Evolutionary conservation across 2,329 filamentous ascomycete species (phyloP).

Genomic region (Aspergillus thermomutatus): DNA sequence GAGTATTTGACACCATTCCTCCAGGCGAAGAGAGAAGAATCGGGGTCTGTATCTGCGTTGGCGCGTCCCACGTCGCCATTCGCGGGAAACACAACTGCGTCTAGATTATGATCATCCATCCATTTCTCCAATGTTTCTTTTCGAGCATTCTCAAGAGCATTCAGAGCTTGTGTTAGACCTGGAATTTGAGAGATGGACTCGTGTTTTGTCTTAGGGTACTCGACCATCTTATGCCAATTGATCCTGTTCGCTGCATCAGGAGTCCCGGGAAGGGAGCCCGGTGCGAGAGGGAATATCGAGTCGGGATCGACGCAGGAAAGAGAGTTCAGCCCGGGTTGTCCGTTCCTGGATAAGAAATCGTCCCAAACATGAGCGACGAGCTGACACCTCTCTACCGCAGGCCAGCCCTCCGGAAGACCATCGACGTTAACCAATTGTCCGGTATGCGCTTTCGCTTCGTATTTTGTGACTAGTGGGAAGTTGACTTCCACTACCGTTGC

Average conservation of each 20-base stretch:
- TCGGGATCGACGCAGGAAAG: conserved; percentile 40
- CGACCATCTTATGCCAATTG: conserved; percentile 26
- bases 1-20: conserved; percentile 53
- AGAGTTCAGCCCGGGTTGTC: conserved; percentile 36
- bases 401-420: conserved; percentile 46
- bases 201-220: conserved; percentile 23
- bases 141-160: conserved; percentile 48
- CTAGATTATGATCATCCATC: conserved; percentile 43
- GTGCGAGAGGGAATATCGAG: conserved; percentile 36
- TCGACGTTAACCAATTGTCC: conserved; percentile 39
- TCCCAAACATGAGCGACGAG: conserved; percentile 53
- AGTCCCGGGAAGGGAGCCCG: conserved; percentile 20
- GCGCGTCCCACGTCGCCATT: conserved; percentile 51
- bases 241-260: conserved; percentile 23
- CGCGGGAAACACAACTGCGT: conserved; percentile 50
- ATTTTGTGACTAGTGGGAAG: conserved; percentile 31
- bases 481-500: conserved; percentile 31
- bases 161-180: conserved; percentile 40
- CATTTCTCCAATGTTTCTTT: conserved; percentile 52
- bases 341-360: conserved; percentile 46
- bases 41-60: conserved; percentile 42
- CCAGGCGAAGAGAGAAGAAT: conserved; percentile 37
- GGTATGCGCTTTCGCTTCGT: conserved; percentile 32
- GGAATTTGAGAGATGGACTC: conserved; percentile 42
- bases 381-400: conserved; percentile 45